Evolutionary conservation across 306 rosid genomes (phyloP), one percentile per base, ranked within the genome.

Genomic region (Acacia melanoxylon): DNA sequence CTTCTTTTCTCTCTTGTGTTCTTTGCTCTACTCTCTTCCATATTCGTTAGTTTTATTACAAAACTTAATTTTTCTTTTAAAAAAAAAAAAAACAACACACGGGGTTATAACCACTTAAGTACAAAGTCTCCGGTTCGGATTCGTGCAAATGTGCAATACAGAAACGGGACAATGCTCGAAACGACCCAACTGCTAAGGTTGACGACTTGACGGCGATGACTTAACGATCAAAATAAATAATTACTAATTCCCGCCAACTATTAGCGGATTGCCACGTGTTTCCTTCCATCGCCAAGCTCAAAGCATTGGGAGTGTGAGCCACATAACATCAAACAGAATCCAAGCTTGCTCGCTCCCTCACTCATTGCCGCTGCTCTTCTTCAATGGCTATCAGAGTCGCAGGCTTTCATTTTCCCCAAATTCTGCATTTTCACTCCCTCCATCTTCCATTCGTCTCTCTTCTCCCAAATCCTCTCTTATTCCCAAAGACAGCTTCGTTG

Each of bases 321-420:
- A 83, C 86, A 80, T 29, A 80, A 51, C 6, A 56, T 2, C 0
- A 9, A 22, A 56, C 49, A 22, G 59, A 82, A n/a, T 10, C 41
- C 19, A 75, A 16, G 13, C 52, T 33, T 12, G 16, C 51, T 52
- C 33, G 1, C 51, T 51, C 58, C 4, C 13, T 69, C 52, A 3
- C 31, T 4, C 31, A 6, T 27, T n/a, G 11, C 74, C 11, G 1
- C 54, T 22, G 24, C 24, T 14, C 12, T 19, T 10, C 45, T 42
- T 14, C 75, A 63, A 87, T 87, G 90, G 86, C 82, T 61, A 76
- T 84, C 22, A 68, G 49, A 40, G 52, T 73, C 52, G 16, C 54
- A 3, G 35, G 8, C 79, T 75, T 81, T 75, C 65, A 52, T 0
- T 56, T 22, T 13, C 2, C 35, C 15, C 67, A 24, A 49, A 19